A percentile compares a stretch with the other conserved stretches of the same genome.
These are phyloP conservation scores for Coemansia javaensis DNA, from an alignment of 192 early-diverging fungal species.

Conservation along the genomic window DNA sequence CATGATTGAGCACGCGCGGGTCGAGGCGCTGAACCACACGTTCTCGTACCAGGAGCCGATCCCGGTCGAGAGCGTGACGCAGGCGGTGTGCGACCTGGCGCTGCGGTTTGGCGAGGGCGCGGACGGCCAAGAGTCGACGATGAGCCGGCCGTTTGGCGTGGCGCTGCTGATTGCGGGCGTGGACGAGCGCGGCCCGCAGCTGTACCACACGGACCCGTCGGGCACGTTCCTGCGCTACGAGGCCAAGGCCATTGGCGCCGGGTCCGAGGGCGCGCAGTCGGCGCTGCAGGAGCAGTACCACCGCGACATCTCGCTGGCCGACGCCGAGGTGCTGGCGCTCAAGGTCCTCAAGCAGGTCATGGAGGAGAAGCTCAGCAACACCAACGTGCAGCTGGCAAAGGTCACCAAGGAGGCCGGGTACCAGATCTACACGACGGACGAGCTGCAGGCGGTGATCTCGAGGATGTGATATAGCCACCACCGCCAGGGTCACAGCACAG, in stretches of 20 bases:
- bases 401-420: conserved; percentile 75
- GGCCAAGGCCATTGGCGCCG: conserved; percentile 98
- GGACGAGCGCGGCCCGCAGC: conserved; percentile 95
- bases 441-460: conserved; percentile 74
- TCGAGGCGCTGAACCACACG: conserved; percentile 93
- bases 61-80: conserved; percentile 94
- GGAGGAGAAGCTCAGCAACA: conserved; percentile 97
- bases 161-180: conserved; percentile 94
- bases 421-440: conserved; percentile 71
- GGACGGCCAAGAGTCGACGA: conserved; percentile 91
- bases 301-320: conserved; percentile 70
- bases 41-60: conserved; percentile 95
- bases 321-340: conserved; percentile 84
- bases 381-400: conserved; percentile 91
- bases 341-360: conserved; percentile 99
- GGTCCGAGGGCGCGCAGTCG: conserved; percentile 97
- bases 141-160: conserved; percentile 99
- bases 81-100: conserved; percentile 97
- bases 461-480: too few species aligned
- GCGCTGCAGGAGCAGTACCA: conserved; percentile 97
- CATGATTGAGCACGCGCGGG: conserved; percentile 96
- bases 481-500: too few species aligned
- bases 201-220: conserved; percentile 98
- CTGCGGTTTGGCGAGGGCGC: conserved; percentile 97
- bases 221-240: conserved; percentile 94